Conservation (phyloP, 2,329 filamentous ascomycete genomes). For the Epichloe hybrida region DNA sequence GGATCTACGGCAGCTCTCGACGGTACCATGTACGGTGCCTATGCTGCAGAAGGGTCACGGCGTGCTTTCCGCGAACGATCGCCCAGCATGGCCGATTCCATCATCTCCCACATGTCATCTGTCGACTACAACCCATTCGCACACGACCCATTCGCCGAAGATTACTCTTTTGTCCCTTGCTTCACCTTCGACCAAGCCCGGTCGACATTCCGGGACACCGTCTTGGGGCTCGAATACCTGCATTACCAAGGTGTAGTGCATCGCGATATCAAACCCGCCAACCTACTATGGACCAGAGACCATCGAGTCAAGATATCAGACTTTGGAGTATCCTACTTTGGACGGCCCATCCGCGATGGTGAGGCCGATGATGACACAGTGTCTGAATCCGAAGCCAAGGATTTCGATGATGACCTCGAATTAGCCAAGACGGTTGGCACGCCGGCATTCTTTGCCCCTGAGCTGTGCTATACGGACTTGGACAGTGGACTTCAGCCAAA, state of each 20-base stretch:
- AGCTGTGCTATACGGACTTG: constrained; percentile 80
- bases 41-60: constrained; percentile 44
- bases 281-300: constrained; percentile 74
- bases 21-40: constrained; percentile 65
- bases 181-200: constrained; percentile 77
- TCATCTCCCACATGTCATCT: constrained; percentile 56
- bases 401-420: constrained; percentile 86
- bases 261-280: constrained; percentile 78
- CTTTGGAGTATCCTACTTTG: constrained; percentile 96
- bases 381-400: constrained; percentile 69
- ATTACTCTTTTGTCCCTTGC: constrained; percentile 86
- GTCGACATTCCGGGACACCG: constrained; percentile 78
- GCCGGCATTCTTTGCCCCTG: constrained; percentile 92
- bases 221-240: constrained; percentile 85
- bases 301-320: constrained; percentile 94
- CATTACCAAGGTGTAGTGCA: constrained; percentile 79
- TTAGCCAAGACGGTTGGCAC: constrained; percentile 97
- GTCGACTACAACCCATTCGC: constrained; percentile 42
- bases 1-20: constrained; percentile 50
- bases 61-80: constrained; percentile 52
- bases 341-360: constrained; percentile 70
- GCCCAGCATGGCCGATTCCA: constrained; percentile 69
- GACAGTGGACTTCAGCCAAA: constrained; percentile 55
- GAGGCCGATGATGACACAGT: constrained; percentile 63
- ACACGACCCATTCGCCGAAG: constrained; percentile 63